Evolutionary conservation across 202 grass and related monocot genomes (phyloP), one percentile per base, ranked within the genome.

Genomic region (Schoenoplectus triqueter): DNA sequence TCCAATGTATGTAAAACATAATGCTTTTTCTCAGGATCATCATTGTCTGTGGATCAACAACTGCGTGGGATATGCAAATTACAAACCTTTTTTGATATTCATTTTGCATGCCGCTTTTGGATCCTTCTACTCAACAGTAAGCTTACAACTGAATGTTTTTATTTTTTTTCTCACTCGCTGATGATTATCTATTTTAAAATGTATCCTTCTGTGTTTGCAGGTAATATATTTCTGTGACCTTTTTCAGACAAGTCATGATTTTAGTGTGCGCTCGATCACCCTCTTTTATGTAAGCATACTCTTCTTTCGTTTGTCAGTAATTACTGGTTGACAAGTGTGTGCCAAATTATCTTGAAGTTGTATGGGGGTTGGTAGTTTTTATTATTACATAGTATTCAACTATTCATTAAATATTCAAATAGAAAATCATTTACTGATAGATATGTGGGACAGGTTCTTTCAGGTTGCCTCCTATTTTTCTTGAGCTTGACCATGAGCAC

Each of bases 41-140:
- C 96, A 99, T 60, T 99, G 96, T 87, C 84, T 92, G 6, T 98
- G 96, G 93, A 94, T 98, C 80, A 92, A 92, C 84, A 98, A 98
- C 81, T 98, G 96, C 31, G 93, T 99, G 69, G 96, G 96, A 64
- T 99, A 99, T 70, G 69, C 90, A 13, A 99, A 99, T 64, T 99
- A 96, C 87, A 99, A 99, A 81, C 31, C 91, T 6, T 99, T 94
- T 81, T 87, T 99, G 70, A 87, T 99, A 48, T 99, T 88, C 56
- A 84, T 96, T 61, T 90, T 99, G 22, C 86, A 96, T 92, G 96
- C 91, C 78, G 87, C 93, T 61, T 82, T 92, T 5, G 90, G 88
- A 41, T 99, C 96, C 74, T 89, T 99, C 64, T 96, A 96, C 88
- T 92, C 96, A 15, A 85, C 56, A 39, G 93, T 99, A 90, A 81